Evolutionary conservation across 2,329 filamentous ascomycete genomes (phyloP), one percentile per base, ranked within the genome.

Genomic region (Lomentospora prolificans): DNA sequence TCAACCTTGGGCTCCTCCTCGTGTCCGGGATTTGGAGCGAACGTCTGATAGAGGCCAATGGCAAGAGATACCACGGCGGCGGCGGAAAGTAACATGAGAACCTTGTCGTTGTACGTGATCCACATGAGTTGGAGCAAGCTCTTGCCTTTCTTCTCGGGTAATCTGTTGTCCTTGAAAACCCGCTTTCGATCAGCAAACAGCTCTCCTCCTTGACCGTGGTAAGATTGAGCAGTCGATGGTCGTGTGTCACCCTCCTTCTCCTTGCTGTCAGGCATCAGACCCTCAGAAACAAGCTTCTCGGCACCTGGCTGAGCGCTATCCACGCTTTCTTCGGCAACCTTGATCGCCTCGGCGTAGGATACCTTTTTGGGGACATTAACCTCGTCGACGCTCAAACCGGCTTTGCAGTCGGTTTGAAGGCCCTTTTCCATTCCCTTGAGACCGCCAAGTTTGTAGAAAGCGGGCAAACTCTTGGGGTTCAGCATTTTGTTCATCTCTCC

Each of bases 401-500:
- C 76, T 53, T 78, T 80, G 28, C 88, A 75, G 66, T 94, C 82
- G 5, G 84, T 84, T 51, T 87, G 77, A 28, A 96, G 72, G 8
- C 90, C 91, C 64, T 83, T 87, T 69, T 92, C 90, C 51, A 96
- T 69, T 0, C 91, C 91, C 17, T 70, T 71, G 14, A 95, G 69
- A 24, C 91, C 91, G 51, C 91, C 90, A 4, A 96, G 68, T 12
- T 85, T 85, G 64, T 86, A 87, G 62, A 92, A 95, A 1, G 90
- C 90, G 10, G 85, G 76, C 57, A 95, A 71, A 59, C 84, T 95
- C 73, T 96, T 96, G 3, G 91, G 91, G 66, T 95, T 94, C 59
- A 92, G 82, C 72, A 96, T 80, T 69, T 95, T 96, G 63, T 84
- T 86, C 60, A 96, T 76, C 65, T 95, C 85, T 12, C 91, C 90